Evolutionary conservation across 2,329 filamentous ascomycete species (phyloP).

Genomic region (Hirsutella rhossiliensis): DNA sequence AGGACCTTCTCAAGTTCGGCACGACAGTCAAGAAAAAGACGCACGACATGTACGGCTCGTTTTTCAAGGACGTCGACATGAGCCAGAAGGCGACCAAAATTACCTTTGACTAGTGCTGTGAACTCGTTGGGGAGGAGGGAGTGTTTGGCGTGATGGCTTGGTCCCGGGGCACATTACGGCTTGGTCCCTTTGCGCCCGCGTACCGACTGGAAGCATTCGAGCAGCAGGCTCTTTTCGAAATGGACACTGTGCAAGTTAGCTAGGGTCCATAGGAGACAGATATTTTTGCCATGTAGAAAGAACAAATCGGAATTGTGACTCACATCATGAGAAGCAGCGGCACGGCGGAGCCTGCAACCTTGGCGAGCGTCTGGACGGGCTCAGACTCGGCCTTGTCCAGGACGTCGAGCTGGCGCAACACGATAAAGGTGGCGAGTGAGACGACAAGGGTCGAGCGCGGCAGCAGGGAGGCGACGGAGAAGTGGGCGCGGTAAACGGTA

Average conservation of each 20-base stretch:
- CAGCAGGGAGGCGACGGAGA: constrained; percentile 14
- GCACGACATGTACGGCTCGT: constrained; percentile 88
- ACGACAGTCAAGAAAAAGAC: constrained; percentile 99
- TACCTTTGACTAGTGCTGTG: constrained; percentile 55
- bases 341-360: constrained; percentile 35
- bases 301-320: constrained; percentile 21
- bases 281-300: neutral
- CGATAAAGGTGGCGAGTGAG: constrained; percentile 14
- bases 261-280: constrained; percentile 10
- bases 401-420: constrained; percentile 14
- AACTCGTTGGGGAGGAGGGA: neutral
- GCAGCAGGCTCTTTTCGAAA: constrained; percentile 41
- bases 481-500: constrained; percentile 22
- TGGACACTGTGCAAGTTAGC: constrained; percentile 28
- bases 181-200: constrained; percentile 18
- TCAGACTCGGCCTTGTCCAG: constrained; percentile 10
- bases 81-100: constrained; percentile 84
- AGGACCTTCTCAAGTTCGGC: constrained; percentile 86
- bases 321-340: constrained; percentile 47
- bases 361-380: constrained; percentile 26
- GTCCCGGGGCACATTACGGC: constrained; percentile 8
- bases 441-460: constrained; percentile 14
- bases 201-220: constrained; percentile 35
- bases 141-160: neutral
- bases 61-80: constrained; percentile 82